Percentiles rank a stretch among this genome's conserved stretches.
Conservation (phyloP, 768 basidiomycete genomes). For the Rhodotorula babjevae region DNA sequence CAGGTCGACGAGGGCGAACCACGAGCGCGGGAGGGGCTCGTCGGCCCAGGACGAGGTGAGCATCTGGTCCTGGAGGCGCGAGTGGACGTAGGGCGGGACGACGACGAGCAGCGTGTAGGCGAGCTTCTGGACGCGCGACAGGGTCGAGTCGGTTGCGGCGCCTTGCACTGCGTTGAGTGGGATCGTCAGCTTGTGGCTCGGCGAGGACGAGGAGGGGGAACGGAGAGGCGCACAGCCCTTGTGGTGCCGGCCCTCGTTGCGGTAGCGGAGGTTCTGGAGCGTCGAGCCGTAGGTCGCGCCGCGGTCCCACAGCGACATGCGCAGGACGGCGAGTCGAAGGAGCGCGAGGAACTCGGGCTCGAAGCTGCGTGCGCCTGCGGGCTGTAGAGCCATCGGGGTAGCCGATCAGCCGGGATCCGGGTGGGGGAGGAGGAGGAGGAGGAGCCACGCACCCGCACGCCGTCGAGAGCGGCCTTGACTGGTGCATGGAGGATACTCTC, state of each 20-base stretch:
- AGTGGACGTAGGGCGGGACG: slow-evolving; percentile 32
- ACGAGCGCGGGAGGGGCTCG: slow-evolving; percentile 34
- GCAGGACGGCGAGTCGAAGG: slow-evolving; percentile 69
- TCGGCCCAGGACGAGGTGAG: slow-evolving; percentile 39
- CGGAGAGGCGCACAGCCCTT: neutral
- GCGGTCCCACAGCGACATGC: slow-evolving; percentile 72
- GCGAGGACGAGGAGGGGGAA: neutral
- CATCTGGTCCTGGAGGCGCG: slow-evolving; percentile 36
- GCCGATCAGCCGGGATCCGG: slow-evolving; percentile 52
- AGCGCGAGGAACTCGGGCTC: slow-evolving; percentile 40
- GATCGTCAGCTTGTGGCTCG: neutral
- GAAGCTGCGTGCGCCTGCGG: slow-evolving; percentile 26
- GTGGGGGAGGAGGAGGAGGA: slow-evolving; percentile 39
- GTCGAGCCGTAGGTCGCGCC: slow-evolving; percentile 78
- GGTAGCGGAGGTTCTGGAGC: slow-evolving; percentile 70
- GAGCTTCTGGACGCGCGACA: slow-evolving; percentile 19
- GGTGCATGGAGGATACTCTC: slow-evolving; percentile 75
- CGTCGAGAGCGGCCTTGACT: slow-evolving; percentile 64
- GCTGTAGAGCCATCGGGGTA: too few relatives aligned
- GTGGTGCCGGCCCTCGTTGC: slow-evolving; percentile 22
- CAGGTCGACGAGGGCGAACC: slow-evolving; percentile 28
- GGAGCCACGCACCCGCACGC: slow-evolving; percentile 46
- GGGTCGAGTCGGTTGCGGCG: slow-evolving; percentile 21
- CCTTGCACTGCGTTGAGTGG: slow-evolving; percentile 29
- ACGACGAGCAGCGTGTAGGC: slow-evolving; percentile 34